phyloP scores from a whole-genome alignment of 352 stramenopile species.

The Phytophthora sansomeana region DNA sequence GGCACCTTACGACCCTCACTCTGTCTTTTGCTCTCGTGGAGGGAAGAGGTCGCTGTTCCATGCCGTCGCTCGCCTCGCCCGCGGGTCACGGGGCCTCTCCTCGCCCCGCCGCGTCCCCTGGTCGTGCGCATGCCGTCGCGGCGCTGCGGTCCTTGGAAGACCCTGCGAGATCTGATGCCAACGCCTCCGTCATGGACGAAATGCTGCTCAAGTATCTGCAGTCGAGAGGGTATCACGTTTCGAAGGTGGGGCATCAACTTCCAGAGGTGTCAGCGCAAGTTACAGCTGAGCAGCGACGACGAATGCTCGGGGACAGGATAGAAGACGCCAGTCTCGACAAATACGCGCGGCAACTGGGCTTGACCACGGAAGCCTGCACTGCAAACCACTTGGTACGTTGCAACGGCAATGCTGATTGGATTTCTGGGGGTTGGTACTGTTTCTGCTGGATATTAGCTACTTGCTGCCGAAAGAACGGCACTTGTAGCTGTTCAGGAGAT shows the following conservation, averaged over 20 bases:
- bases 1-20: conserved; percentile 8
- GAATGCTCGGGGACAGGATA: conserved; percentile 44
- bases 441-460: conserved; percentile 1
- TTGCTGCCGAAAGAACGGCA: conserved; percentile 12
- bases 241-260: conserved; percentile 15
- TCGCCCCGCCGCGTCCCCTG: conserved; percentile 8
- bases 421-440: not conserved
- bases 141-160: conserved; percentile 8
- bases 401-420: conserved; percentile 2
- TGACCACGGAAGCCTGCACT: conserved; percentile 74
- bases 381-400: conserved; percentile 76
- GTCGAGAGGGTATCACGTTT: conserved; percentile 61
- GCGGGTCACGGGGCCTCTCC: conserved; percentile 20
- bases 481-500: not conserved
- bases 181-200: conserved; percentile 62
- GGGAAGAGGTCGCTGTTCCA: conserved; percentile 9
- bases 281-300: conserved; percentile 39
- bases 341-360: conserved; percentile 69
- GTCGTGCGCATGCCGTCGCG: conserved; percentile 10
- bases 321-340: conserved; percentile 54
- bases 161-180: conserved; percentile 20
- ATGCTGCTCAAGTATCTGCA: conserved; percentile 78
- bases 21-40: conserved; percentile 35
- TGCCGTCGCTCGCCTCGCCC: conserved; percentile 32
- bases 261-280: not conserved